phyloP scores from a whole-genome alignment of 345 rosid genomes.

The Gossypioides kirkii region DNA sequence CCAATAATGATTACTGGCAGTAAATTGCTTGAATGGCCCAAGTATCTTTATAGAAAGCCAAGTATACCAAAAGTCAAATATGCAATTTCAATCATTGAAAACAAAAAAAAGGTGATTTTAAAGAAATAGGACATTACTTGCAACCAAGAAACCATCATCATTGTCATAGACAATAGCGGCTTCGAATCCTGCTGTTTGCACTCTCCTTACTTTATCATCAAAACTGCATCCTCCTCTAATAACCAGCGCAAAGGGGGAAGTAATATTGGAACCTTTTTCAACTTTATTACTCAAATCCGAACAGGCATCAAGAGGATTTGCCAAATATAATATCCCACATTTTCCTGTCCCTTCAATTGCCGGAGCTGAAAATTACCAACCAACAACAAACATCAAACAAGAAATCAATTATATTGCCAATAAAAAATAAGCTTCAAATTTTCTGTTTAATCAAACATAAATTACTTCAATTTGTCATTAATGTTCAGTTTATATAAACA shows the following conservation, averaged over 20 bases:
- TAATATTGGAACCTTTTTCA: constrained; percentile 29
- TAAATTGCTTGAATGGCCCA: background rate
- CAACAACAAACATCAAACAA: background rate
- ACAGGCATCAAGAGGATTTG: constrained; percentile 80
- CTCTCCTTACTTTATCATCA: constrained; percentile 83
- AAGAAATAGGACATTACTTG: constrained; percentile 53
- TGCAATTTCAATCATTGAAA: background rate
- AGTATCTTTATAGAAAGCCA: background rate
- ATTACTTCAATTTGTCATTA: background rate
- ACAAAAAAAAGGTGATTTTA: background rate
- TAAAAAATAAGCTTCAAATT: background rate
- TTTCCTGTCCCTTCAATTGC: constrained; percentile 59
- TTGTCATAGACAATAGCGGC: constrained; percentile 69
- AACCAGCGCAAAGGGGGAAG: constrained; percentile 58
- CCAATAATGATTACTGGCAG: background rate
- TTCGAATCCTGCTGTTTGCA: constrained; percentile 74
- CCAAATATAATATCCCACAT: constrained; percentile 55
- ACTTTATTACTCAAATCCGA: constrained; percentile 46
- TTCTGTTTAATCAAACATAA: background rate
- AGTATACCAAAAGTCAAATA: background rate
- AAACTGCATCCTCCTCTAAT: constrained; percentile 87
- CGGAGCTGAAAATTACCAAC: constrained; percentile 52
- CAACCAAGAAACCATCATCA: constrained; percentile 57
- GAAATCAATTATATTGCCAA: background rate
- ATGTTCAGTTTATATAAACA: background rate